Evolutionary conservation across 352 stramenopile genomes (phyloP).

Genomic region (Globisporangium middletonii): DNA sequence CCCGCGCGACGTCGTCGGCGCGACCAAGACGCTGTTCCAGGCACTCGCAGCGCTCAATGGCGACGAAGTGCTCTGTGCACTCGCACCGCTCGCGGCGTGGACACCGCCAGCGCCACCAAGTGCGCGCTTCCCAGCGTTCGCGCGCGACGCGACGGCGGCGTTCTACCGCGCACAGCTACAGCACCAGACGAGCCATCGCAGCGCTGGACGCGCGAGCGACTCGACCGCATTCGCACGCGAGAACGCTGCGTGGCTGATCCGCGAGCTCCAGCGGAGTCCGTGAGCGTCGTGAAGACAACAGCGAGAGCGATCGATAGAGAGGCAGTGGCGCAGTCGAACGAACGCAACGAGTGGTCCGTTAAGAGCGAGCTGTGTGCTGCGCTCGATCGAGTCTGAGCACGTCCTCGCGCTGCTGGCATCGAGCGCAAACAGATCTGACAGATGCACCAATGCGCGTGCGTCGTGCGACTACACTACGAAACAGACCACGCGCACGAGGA

Average conservation of each 20-base stretch:
- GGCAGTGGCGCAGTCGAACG: too few relatives aligned
- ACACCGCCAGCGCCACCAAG: conserved; percentile 37
- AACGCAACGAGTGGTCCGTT: too few relatives aligned
- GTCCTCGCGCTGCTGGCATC: too few relatives aligned
- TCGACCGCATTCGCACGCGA: neutral
- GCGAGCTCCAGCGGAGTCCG: conserved; percentile 8
- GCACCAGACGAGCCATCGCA: neutral
- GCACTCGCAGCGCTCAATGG: conserved; percentile 49
- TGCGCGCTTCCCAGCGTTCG: conserved; percentile 29
- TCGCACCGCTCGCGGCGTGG: conserved; percentile 51
- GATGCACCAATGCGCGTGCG: neutral
- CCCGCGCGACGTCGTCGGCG: conserved; percentile 27
- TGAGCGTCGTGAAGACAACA: neutral
- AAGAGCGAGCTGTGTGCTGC: neutral
- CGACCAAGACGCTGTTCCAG: conserved; percentile 35
- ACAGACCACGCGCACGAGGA: neutral
- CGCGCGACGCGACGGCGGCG: conserved; percentile 16
- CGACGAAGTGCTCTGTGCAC: conserved; percentile 63
- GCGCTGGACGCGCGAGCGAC: neutral
- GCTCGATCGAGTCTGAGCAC: neutral
- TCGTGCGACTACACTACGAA: neutral
- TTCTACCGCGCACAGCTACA: conserved; percentile 24
- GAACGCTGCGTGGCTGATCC: conserved; percentile 6
- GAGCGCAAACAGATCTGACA: too few relatives aligned
- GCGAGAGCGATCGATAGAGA: neutral